These are phyloP conservation scores for Phialemonium atrogriseum DNA, from an alignment of 2,329 filamentous ascomycete genomes.

Conservation along the genomic window DNA sequence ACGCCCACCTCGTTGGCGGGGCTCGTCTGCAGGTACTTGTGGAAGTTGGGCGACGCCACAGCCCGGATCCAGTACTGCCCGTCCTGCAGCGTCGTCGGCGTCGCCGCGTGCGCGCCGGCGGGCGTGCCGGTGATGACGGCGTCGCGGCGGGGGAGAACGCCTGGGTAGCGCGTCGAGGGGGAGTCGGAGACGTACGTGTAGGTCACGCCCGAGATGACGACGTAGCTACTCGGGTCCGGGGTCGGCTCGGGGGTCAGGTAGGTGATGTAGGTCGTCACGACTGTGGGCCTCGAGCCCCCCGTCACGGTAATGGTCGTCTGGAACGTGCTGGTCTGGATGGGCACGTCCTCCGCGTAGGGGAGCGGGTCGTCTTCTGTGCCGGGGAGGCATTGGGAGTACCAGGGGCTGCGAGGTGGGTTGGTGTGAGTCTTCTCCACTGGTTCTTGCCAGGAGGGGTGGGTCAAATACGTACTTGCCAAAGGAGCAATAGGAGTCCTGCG, in stretches of 20 bases:
- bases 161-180: background rate
- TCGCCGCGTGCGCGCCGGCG: constrained; percentile 5
- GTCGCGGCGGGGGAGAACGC: background rate
- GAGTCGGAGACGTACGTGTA: constrained; percentile 5
- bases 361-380: constrained; percentile 3
- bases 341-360: constrained; percentile 3
- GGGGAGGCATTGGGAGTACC: constrained; percentile 10
- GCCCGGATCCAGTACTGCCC: constrained; percentile 51
- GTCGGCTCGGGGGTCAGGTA: constrained; percentile 5
- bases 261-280: constrained; percentile 9
- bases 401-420: constrained; percentile 2
- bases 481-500: constrained; percentile 5
- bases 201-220: constrained; percentile 4
- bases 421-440: background rate
- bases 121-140: background rate
- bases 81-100: constrained; percentile 32
- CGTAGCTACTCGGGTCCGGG: background rate
- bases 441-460: background rate
- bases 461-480: constrained; percentile 5
- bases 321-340: constrained; percentile 8
- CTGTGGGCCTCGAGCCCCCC: constrained; percentile 1
- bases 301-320: constrained; percentile 1
- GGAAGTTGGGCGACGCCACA: constrained; percentile 48
- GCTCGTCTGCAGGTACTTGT: constrained; percentile 43
- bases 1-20: constrained; percentile 33